Conservation (phyloP, 257 asterid genomes). For the Coffea eugenioides region DNA sequence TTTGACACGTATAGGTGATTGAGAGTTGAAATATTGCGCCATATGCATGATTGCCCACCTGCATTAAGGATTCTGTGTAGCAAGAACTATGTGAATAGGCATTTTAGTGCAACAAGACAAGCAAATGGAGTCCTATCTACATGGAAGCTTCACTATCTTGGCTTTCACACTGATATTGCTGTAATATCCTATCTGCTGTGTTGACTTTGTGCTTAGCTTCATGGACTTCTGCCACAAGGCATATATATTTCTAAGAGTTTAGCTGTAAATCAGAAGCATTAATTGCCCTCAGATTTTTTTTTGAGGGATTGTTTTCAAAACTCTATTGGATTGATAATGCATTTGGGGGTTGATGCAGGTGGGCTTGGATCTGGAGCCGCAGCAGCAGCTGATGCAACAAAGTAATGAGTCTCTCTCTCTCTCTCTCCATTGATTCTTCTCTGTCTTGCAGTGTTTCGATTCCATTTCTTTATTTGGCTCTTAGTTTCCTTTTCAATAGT, state of each 20-base stretch:
- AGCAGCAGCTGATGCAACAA: slow-evolving; percentile 77
- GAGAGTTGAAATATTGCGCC: neutral
- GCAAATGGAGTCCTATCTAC: neutral
- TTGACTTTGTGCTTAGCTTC: neutral
- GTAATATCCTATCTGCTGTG: neutral
- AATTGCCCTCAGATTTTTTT: neutral
- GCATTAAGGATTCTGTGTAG: neutral
- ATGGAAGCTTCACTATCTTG: slow-evolving; percentile 2
- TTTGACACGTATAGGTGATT: neutral
- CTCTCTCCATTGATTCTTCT: slow-evolving; percentile 8
- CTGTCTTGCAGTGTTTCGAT: neutral
- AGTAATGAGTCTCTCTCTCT: slow-evolving; percentile 46
- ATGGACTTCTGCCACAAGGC: neutral
- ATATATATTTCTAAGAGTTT: neutral
- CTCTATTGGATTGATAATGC: slow-evolving; percentile 16
- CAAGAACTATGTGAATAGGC: neutral
- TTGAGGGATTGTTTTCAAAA: slow-evolving; percentile 1
- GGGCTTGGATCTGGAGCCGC: slow-evolving; percentile 56
- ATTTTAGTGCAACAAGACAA: neutral
- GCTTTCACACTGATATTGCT: neutral
- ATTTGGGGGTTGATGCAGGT: slow-evolving; percentile 48
- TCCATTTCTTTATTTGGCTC: neutral
- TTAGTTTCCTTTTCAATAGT: neutral
- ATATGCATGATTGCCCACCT: neutral
- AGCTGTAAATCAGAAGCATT: neutral